A percentile compares a stretch with the other conserved stretches of the same genome.
phyloP scores from a whole-genome alignment of 352 stramenopile species.

The Globisporangium carolinianum region DNA sequence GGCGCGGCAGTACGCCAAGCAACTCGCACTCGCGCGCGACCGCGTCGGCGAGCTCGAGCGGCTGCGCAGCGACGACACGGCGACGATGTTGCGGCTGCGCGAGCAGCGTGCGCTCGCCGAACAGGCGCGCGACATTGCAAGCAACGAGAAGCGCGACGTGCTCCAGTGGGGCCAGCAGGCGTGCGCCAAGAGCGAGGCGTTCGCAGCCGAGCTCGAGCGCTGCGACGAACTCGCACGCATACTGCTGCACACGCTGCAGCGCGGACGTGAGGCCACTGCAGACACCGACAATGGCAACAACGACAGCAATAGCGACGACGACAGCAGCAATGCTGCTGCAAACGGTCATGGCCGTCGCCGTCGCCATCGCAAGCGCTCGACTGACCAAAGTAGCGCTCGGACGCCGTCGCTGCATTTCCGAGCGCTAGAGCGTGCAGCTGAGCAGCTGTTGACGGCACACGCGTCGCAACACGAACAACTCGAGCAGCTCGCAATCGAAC shows the following conservation, averaged over 20 bases:
- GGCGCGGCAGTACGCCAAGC: constrained; percentile 22
- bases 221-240: constrained; percentile 17
- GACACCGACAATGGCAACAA: neutral
- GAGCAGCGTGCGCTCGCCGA: constrained; percentile 40
- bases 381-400: neutral
- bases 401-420: constrained; percentile 11
- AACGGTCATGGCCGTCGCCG: too few species aligned
- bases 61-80: constrained; percentile 24
- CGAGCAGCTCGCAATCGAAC: constrained; percentile 14
- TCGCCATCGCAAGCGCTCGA: neutral
- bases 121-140: constrained; percentile 54
- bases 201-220: constrained; percentile 28
- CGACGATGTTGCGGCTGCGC: constrained; percentile 29
- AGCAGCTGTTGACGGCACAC: constrained; percentile 13
- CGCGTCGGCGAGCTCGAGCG: constrained; percentile 34
- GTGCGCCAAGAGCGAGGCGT: constrained; percentile 39
- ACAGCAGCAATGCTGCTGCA: neutral
- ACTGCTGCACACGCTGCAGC: constrained; percentile 21
- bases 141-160: constrained; percentile 50
- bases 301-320: neutral
- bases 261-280: neutral
- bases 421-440: constrained; percentile 16
- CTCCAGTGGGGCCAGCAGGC: constrained; percentile 56
- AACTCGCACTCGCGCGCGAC: constrained; percentile 24
- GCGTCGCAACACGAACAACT: constrained; percentile 18